Percentiles rank a stretch among this genome's conserved stretches.
These are phyloP conservation scores for Eleusine coracana DNA, from an alignment of 176 grass and related monocot genomes.

Conservation along the genomic window DNA sequence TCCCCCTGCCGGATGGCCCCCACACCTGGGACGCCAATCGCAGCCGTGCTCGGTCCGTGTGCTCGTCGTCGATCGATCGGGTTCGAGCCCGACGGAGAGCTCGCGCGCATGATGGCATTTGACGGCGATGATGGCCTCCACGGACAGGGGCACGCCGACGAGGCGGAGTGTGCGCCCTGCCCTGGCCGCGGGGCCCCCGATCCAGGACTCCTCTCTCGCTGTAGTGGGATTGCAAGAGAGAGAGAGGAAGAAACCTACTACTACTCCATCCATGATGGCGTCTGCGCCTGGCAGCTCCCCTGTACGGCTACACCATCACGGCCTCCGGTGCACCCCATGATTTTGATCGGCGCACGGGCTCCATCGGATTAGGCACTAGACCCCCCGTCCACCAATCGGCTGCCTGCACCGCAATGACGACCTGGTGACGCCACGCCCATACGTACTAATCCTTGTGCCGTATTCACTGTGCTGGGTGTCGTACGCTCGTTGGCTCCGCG, in stretches of 20 bases:
- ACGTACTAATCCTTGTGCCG: background rate
- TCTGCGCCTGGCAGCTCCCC: conserved; percentile 34
- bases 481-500: conserved; percentile 1
- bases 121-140: conserved; percentile 58
- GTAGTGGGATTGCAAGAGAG: background rate
- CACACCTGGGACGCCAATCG: background rate
- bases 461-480: conserved; percentile 16
- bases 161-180: conserved; percentile 45
- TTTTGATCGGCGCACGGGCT: conserved; percentile 38
- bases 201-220: no score
- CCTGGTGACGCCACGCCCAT: conserved; percentile 14
- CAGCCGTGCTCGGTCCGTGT: background rate
- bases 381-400: background rate
- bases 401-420: conserved; percentile 12
- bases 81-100: no score
- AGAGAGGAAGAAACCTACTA: background rate
- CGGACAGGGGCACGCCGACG: conserved; percentile 45
- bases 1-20: background rate
- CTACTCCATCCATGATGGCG: conserved; percentile 18
- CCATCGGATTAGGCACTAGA: background rate
- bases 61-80: background rate
- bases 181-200: background rate
- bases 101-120: conserved; percentile 46
- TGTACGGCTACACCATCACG: conserved; percentile 43
- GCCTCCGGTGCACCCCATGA: conserved; percentile 38